phyloP scores from a whole-genome alignment of 2,329 filamentous ascomycete species.

The Clarireedia hainanense region DNA sequence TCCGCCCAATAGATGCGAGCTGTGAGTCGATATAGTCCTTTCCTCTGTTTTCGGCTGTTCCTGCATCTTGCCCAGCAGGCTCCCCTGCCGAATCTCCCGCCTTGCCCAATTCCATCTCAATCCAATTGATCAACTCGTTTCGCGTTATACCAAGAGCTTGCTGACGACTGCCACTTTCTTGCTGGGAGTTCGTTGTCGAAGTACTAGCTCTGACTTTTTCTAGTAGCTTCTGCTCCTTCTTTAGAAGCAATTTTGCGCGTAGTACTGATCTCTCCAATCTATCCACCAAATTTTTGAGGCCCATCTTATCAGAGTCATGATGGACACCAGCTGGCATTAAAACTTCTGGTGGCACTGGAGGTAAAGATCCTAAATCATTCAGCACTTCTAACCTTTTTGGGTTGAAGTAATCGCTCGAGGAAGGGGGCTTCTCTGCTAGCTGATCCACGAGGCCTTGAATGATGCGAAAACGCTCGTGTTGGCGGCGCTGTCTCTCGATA shows the following conservation, averaged over 20 bases:
- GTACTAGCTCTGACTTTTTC: constrained; percentile 32
- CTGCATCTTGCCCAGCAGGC: constrained; percentile 17
- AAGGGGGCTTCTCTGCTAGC: constrained; percentile 45
- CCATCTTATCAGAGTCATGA: constrained; percentile 30
- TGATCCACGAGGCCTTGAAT: constrained; percentile 44
- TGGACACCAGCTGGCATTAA: constrained; percentile 11
- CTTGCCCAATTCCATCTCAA: constrained; percentile 52
- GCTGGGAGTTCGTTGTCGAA: not conserved
- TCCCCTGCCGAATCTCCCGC: constrained; percentile 33
- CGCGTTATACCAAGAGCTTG: constrained; percentile 48
- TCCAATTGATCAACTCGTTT: constrained; percentile 56
- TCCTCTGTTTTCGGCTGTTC: constrained; percentile 13
- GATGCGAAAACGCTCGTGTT: constrained; percentile 41
- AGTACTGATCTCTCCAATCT: constrained; percentile 51
- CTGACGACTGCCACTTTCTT: constrained; percentile 22
- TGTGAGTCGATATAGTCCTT: constrained; percentile 18
- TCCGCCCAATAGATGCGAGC: constrained; percentile 37
- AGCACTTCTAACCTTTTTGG: constrained; percentile 15
- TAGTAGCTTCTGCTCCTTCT: constrained; percentile 48
- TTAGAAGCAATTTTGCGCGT: constrained; percentile 48
- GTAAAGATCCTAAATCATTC: constrained; percentile 19
- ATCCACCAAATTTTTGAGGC: constrained; percentile 41
- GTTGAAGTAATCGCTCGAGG: constrained; percentile 42
- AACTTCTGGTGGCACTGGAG: constrained; percentile 24
- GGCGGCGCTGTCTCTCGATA: constrained; percentile 43